Conservation (phyloP, 2,329 filamentous ascomycete species). For the Cyphellophora europaea region DNA sequence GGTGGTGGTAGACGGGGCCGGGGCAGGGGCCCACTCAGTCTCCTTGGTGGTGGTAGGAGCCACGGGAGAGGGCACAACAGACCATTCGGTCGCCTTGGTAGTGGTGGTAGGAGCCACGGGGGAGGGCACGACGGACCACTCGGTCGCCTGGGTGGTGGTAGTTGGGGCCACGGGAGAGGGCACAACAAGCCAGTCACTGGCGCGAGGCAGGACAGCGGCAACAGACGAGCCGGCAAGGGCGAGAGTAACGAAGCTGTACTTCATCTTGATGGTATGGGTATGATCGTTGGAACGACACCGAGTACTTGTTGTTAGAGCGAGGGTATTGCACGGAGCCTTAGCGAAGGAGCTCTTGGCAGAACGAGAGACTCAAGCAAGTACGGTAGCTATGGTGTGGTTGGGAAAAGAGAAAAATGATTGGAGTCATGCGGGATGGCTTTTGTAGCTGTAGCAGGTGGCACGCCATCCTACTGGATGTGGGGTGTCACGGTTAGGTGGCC, state of each 20-base stretch:
- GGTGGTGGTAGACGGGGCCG: too few relatives aligned
- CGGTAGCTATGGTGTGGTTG: slow-evolving; percentile 5
- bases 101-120: background rate
- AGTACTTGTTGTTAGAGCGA: slow-evolving; percentile 1
- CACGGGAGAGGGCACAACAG: slow-evolving; percentile 3
- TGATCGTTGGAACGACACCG: slow-evolving; percentile 1
- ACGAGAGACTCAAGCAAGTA: slow-evolving; percentile 6
- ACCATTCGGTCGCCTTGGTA: slow-evolving; percentile 1
- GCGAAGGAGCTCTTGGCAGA: slow-evolving; percentile 34
- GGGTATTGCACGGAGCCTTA: slow-evolving; percentile 23
- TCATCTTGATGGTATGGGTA: slow-evolving; percentile 17
- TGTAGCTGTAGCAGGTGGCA: background rate
- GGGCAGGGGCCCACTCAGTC: slow-evolving; percentile 2
- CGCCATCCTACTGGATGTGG: too few relatives aligned
- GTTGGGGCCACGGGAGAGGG: slow-evolving; percentile 18
- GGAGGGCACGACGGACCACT: slow-evolving; percentile 2
- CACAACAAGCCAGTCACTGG: slow-evolving; percentile 17
- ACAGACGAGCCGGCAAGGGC: slow-evolving; percentile 18
- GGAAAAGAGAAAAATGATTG: slow-evolving; percentile 10
- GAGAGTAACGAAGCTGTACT: slow-evolving; percentile 17
- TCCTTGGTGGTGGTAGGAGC: background rate
- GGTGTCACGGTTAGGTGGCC: too few relatives aligned
- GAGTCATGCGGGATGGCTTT: background rate
- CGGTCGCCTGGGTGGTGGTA: slow-evolving; percentile 25
- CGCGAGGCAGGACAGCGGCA: slow-evolving; percentile 14